These are phyloP conservation scores for Claviceps capensis DNA, from an alignment of 2,329 filamentous ascomycete genomes.

Conservation along the genomic window DNA sequence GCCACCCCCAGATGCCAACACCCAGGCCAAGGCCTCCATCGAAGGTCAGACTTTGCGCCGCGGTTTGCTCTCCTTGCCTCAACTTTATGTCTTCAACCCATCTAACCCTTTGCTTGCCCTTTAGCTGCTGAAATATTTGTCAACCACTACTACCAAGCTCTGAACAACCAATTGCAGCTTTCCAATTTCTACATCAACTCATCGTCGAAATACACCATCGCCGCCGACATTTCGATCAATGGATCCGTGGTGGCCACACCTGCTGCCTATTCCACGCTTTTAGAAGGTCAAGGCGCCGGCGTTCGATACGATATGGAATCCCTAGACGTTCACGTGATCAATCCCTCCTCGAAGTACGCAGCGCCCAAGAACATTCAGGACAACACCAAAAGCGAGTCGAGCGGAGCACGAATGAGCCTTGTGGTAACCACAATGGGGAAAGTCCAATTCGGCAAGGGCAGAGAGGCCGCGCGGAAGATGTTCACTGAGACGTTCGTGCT, in stretches of 20 bases:
- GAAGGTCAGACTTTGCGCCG: conserved; percentile 23
- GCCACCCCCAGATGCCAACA: conserved; percentile 26
- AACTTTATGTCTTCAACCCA: neutral
- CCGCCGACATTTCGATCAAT: conserved; percentile 66
- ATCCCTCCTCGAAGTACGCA: conserved; percentile 47
- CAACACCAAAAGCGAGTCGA: conserved; percentile 30
- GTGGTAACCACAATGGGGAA: conserved; percentile 60
- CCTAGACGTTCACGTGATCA: conserved; percentile 66
- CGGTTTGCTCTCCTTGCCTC: neutral
- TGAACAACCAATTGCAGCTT: conserved; percentile 50
- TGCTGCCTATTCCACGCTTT: conserved; percentile 52
- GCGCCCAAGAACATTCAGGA: conserved; percentile 33
- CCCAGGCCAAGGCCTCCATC: conserved; percentile 30
- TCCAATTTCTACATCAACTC: conserved; percentile 56
- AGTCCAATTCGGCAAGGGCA: conserved; percentile 52
- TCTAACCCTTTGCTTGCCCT: neutral
- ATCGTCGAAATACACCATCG: conserved; percentile 36
- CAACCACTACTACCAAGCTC: conserved; percentile 60
- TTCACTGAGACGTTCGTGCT: conserved; percentile 75
- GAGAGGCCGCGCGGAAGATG: conserved; percentile 48
- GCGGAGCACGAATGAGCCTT: conserved; percentile 50
- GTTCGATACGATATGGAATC: conserved; percentile 60
- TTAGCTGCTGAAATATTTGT: conserved; percentile 59
- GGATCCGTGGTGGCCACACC: conserved; percentile 52
- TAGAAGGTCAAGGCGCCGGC: conserved; percentile 45